Evolutionary conservation across 345 rosid genomes (phyloP).

Genomic region (Acer saccharum): DNA sequence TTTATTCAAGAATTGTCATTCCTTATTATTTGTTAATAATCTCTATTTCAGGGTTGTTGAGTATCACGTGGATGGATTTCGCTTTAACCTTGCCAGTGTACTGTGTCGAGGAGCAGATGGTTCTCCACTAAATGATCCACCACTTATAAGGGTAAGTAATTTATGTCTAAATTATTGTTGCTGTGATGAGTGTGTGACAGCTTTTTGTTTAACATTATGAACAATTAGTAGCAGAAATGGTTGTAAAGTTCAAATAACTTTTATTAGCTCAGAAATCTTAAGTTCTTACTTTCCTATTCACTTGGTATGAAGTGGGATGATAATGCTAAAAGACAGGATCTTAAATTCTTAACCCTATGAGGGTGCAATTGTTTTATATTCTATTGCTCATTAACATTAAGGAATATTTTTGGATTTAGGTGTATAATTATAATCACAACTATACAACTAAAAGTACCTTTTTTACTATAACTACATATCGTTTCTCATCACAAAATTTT

Average conservation of each 20-base stretch:
- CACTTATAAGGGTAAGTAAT: conserved; percentile 65
- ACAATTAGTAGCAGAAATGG: background rate
- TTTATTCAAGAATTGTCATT: background rate
- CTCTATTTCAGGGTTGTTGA: conserved; percentile 63
- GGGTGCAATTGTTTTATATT: background rate
- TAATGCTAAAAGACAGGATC: conserved; percentile 1
- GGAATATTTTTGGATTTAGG: background rate
- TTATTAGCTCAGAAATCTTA: background rate
- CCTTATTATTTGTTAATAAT: conserved; percentile 11
- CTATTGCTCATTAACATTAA: background rate
- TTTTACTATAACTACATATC: background rate
- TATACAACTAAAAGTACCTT: background rate
- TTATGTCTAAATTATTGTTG: conserved; percentile 2
- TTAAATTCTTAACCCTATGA: background rate
- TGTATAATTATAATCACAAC: background rate
- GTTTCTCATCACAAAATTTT: background rate
- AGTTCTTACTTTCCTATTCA: background rate
- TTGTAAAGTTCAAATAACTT: background rate
- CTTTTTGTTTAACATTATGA: background rate
- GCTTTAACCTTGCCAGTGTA: conserved; percentile 94
- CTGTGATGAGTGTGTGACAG: background rate
- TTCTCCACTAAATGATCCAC: conserved; percentile 83
- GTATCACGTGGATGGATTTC: conserved; percentile 93
- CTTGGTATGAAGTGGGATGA: background rate
- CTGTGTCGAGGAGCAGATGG: conserved; percentile 95